phyloP scores from a whole-genome alignment of 768 basidiomycete species.

The Porpolomopsis calyptriformis region DNA sequence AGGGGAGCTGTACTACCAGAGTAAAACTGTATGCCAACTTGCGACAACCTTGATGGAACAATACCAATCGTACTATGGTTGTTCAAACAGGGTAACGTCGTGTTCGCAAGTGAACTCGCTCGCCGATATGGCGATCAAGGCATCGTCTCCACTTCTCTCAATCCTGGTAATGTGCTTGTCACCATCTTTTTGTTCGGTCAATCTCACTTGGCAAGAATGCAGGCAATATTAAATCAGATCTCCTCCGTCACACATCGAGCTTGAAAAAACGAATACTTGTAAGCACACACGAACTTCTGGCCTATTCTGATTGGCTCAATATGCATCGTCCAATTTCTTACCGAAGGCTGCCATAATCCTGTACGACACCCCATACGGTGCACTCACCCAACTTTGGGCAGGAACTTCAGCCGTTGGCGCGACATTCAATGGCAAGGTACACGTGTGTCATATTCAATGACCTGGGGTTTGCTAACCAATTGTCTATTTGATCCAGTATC shows the following conservation, averaged over 20 bases:
- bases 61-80: background rate
- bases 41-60: too few species aligned
- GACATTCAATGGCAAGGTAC: constrained; percentile 36
- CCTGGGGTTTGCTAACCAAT: background rate
- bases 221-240: constrained; percentile 22
- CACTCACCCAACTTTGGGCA: constrained; percentile 40
- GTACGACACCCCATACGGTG: constrained; percentile 29
- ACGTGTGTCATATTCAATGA: background rate
- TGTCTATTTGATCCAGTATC: constrained; percentile 25
- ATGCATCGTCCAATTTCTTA: too few species aligned
- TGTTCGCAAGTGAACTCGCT: constrained; percentile 35
- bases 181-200: background rate
- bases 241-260: constrained; percentile 17
- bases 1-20: constrained; percentile 22
- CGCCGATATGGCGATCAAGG: constrained; percentile 35
- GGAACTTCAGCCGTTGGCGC: constrained; percentile 34
- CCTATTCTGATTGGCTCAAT: too few species aligned
- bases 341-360: too few species aligned
- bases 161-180: constrained; percentile 28
- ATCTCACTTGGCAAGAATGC: background rate
- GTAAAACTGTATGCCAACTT: constrained; percentile 42
- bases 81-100: constrained; percentile 31
- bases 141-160: constrained; percentile 34
- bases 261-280: constrained; percentile 14
- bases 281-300: too few species aligned